Evolutionary conservation across 1,139 yeast genomes (phyloP), one percentile per base, ranked within the genome.

Genomic region (Geotrichum europaeum): DNA sequence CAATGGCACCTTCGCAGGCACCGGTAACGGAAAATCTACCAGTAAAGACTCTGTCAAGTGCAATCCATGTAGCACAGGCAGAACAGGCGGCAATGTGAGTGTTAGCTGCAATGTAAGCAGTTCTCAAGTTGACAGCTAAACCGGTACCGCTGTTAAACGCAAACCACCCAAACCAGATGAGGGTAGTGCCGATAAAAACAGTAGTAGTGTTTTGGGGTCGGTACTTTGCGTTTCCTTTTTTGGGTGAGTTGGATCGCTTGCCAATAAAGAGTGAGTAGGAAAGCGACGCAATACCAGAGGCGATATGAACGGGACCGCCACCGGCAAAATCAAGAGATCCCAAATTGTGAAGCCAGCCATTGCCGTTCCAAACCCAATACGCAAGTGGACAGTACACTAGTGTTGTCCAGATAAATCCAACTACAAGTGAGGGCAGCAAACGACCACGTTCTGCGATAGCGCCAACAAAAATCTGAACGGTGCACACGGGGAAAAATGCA

Each of bases 321-420:
- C 99, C 99, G 40, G 99, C 98, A 74, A 89, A 94, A 73, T 94
- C 99, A 61, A 92, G 79, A 1, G 86, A 97, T 18, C 96, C 97
- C 81, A 96, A 91, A 74, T 79, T 83, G 43, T 69, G 70, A 49
- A 97, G 96, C 98, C 98, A 94, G 51, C 98, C 98, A 54, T 86
- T 85, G 0, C 85, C 70, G 62, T 90, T 87, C 99, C 98, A 94
- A 62, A 89, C 85, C 97, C 98, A 92, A 75, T 84, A 89, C 4
- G 94, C 95, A 24, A 92, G 82, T 0, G 98, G 98, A 73, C 96
- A 88, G 74, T 92, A 94, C n/a, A 91, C 98, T 6, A 89, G 70
- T 1, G 98, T 92, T 18, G 94, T 86, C 96, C 97, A 94, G 60
- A 87, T 73, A 72, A 92, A 92, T 49, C 87, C 74, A 69, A 92